phyloP scores from a whole-genome alignment of 2,329 filamentous ascomycete species.

The Fusarium burgessii region DNA sequence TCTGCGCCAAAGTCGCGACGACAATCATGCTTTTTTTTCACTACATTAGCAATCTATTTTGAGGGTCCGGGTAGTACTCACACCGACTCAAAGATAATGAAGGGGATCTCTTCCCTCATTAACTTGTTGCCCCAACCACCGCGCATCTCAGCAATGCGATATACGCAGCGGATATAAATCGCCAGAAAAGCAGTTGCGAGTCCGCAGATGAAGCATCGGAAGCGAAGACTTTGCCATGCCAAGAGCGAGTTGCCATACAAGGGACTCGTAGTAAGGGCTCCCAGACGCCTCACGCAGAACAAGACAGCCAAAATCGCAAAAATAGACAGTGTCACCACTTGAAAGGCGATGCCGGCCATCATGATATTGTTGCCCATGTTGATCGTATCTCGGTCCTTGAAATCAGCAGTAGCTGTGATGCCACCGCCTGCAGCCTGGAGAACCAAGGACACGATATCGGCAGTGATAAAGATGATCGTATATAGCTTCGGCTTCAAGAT shows the following conservation, averaged over 20 bases:
- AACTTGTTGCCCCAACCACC: not conserved
- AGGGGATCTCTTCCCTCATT: slow-evolving; percentile 15
- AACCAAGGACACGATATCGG: not conserved
- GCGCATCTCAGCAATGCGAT: slow-evolving; percentile 21
- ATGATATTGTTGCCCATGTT: slow-evolving; percentile 4
- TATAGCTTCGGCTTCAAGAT: slow-evolving; percentile 14
- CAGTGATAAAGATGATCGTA: slow-evolving; percentile 21
- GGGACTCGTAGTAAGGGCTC: not conserved
- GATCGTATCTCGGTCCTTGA: not conserved
- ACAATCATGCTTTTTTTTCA: slow-evolving; percentile 1
- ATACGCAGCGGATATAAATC: slow-evolving; percentile 20
- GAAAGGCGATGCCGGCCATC: slow-evolving; percentile 16
- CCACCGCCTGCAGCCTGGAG: slow-evolving; percentile 14
- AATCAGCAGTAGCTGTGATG: slow-evolving; percentile 2
- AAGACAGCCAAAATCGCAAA: not conserved
- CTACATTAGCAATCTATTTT: rapidly evolving
- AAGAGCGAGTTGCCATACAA: not conserved
- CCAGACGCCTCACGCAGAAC: not conserved
- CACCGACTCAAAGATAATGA: slow-evolving; percentile 11
- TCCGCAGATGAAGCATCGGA: not conserved
- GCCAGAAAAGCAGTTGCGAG: not conserved
- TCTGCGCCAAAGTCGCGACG: not conserved
- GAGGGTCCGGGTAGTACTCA: rapidly evolving
- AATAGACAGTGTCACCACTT: slow-evolving; percentile 8
- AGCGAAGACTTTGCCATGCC: not conserved